Evolutionary conservation across 169 alveolate species (phyloP), one percentile per base, ranked within the genome.

Genomic region (Cyclospora cayetanensis): DNA sequence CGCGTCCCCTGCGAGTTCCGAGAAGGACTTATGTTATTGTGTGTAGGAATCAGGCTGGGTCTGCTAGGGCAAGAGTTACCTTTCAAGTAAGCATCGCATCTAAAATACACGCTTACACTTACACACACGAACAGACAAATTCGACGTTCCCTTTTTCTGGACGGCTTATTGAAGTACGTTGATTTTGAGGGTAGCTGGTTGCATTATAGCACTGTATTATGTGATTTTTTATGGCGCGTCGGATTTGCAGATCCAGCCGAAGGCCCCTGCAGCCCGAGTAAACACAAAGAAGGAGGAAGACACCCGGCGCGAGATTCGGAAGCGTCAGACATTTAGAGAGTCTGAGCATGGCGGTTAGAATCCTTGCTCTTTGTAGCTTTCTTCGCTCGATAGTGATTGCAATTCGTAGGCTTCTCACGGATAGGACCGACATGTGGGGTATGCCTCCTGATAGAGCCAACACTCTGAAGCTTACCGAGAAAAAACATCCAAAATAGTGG

Each of bases 11-110:
- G n/a, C 68, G 92, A 12, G 68, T 86, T 22, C 52, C 87, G 25
- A 60, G 92, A 22, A 63, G 46, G 43, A 86, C 92, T 18, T 86
- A 86, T 55, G 65, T 66, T 1, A 68, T 86, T 22, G 76, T 66
- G 53, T 79, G 70, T 34, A 9, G 92, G 29, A 86, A 86, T 29
- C 37, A 65, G 37, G 92, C 92, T 20, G 92, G 92, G 27, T 86
- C 76, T 35, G 86, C 92, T 4, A 63, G 76, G 37, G 63, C 92
- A 5, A 63, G 92, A 41, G 86, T 86, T 5, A 86, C 92, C 3
- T 86, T 86, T 55, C 92, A 72, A 52, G 92, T 84, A 65, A 72
- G 84, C n/a, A 72, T 12, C n/a, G 35, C 37, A 1, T 20, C 15
- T 0, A 60, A n/a, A n/a, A n/a, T n/a, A n/a, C n/a, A n/a, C n/a